These are phyloP conservation scores for Pyricularia sp. DNA, from an alignment of 2,329 filamentous ascomycete genomes.

Conservation along the genomic window DNA sequence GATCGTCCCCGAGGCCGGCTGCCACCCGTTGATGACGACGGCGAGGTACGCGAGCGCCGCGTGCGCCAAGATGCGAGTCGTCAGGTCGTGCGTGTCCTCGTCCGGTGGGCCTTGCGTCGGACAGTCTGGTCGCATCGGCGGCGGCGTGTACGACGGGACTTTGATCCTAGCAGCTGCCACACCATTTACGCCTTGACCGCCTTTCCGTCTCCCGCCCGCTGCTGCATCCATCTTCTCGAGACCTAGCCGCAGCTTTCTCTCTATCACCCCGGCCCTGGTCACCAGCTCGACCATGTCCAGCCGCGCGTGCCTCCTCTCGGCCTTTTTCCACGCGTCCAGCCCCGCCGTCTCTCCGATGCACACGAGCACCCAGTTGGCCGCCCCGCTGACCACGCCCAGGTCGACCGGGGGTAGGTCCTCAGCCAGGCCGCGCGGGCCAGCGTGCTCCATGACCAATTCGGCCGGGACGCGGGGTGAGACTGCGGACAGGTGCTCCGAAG, in stretches of 20 bases:
- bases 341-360: conserved; percentile 39
- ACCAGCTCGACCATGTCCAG: conserved; percentile 34
- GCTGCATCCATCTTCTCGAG: conserved; percentile 15
- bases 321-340: conserved; percentile 42
- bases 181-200: neutral
- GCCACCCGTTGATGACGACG: conserved; percentile 37
- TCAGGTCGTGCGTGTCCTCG: conserved; percentile 4
- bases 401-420: conserved; percentile 7
- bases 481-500: neutral
- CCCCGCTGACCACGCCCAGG: conserved; percentile 39
- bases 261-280: conserved; percentile 27
- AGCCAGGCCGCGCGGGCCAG: neutral
- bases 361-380: conserved; percentile 43
- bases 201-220: neutral
- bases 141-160: neutral
- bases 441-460: neutral
- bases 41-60: conserved; percentile 33
- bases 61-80: conserved; percentile 31
- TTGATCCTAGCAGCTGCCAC: neutral
- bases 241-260: conserved; percentile 21
- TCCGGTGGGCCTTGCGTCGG: neutral
- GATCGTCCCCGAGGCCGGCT: conserved; percentile 18
- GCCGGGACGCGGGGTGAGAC: neutral
- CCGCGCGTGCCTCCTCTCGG: conserved; percentile 24
- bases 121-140: neutral